Evolutionary conservation across 2,329 filamentous ascomycete species (phyloP).

Genomic region (Albifimbria verrucaria): DNA sequence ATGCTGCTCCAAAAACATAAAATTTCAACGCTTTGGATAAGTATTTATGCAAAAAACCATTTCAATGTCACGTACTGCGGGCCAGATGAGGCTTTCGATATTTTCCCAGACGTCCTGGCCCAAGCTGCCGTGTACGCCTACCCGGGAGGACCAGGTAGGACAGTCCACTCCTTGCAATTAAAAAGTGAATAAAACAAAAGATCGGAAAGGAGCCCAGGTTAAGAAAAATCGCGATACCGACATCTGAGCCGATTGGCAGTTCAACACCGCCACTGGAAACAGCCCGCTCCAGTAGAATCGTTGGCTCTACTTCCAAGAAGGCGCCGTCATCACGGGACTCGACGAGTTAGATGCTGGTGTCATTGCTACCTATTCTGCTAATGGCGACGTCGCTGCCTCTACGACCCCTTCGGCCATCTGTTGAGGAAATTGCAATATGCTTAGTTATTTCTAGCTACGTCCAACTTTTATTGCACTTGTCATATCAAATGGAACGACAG

Average conservation of each 20-base stretch:
- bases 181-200: conserved; percentile 8
- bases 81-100: conserved; percentile 11
- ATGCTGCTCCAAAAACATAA: not conserved
- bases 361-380: conserved; percentile 17
- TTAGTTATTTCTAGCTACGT: too few relatives aligned
- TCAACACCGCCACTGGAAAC: conserved; percentile 5
- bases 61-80: conserved; percentile 15
- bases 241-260: conserved; percentile 20
- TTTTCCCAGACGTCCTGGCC: conserved; percentile 9
- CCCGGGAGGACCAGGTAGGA: conserved; percentile 14
- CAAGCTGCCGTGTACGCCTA: conserved; percentile 12
- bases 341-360: conserved; percentile 6
- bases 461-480: too few relatives aligned
- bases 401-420: too few relatives aligned
- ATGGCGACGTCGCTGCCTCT: conserved; percentile 18
- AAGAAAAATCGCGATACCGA: conserved; percentile 11
- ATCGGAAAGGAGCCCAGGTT: conserved; percentile 13
- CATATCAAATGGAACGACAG: too few relatives aligned
- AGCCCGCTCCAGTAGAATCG: conserved; percentile 10
- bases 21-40: not conserved
- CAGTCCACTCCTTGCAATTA: conserved; percentile 9
- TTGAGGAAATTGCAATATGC: too few relatives aligned
- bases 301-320: conserved; percentile 25
- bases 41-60: conserved; percentile 6
- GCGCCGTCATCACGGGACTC: conserved; percentile 15